A percentile compares a stretch with the other conserved stretches of the same genome.
phyloP scores from a whole-genome alignment of 345 rosid genomes.

The Rhodamnia argentea region DNA sequence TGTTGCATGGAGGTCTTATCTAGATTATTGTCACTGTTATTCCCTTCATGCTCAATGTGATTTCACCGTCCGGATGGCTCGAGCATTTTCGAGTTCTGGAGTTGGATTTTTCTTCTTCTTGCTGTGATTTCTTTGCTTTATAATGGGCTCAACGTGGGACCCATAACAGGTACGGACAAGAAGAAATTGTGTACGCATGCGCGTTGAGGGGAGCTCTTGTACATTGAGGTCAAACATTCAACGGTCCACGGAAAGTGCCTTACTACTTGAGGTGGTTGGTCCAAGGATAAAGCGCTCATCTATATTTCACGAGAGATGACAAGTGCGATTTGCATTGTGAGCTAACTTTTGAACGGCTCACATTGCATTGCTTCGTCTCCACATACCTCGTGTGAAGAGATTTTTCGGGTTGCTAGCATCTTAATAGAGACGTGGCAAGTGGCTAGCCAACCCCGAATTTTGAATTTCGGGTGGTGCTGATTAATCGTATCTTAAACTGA shows the following conservation, averaged over 20 bases:
- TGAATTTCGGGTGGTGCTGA: neutral
- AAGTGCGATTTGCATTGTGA: neutral
- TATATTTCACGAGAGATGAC: too few species aligned
- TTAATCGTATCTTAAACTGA: neutral
- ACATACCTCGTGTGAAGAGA: neutral
- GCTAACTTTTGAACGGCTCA: neutral
- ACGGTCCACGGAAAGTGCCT: too few species aligned
- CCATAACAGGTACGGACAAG: neutral
- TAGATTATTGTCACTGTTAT: neutral
- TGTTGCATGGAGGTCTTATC: neutral
- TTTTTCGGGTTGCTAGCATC: neutral
- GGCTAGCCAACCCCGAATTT: neutral
- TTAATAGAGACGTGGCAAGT: fast-evolving
- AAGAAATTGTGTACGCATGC: neutral
- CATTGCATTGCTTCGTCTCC: neutral
- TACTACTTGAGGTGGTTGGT: too few species aligned
- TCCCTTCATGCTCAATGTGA: neutral
- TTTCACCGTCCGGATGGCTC: neutral
- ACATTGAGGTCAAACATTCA: neutral
- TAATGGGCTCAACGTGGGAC: neutral
- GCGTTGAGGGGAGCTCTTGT: neutral
- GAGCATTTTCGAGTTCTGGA: neutral
- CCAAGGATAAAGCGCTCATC: too few species aligned
- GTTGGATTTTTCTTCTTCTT: neutral
- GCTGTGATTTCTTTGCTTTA: neutral